Base-by-base conservation (phyloP, 2,329 filamentous ascomycete genomes). In the Hymenoscyphus repandus region DNA sequence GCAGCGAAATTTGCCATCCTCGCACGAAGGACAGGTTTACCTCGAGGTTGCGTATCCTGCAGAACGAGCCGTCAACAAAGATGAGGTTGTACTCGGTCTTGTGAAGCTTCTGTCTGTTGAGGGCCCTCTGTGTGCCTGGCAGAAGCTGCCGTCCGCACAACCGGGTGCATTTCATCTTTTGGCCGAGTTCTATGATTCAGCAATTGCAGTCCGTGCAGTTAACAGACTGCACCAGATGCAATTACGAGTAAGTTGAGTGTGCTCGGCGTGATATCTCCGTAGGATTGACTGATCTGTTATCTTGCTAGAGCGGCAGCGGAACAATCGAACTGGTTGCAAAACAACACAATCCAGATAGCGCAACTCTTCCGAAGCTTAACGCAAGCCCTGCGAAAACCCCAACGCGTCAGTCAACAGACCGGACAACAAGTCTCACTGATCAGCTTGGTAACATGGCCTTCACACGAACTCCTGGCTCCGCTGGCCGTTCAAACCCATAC, bases 1-100 rank as follows among this genome's bases (percentile, higher is more conserved):
- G 58, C 18, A 50, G 54, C 37, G 57, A 59, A 22, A 46, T 52
- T 18, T 30, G 4, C 30, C 34, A 1, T 72, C 74, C 15, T 67
- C 73, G 43, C 74, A 78, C 54, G 79, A 83, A 66, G 80, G 78
- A 15, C 77, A 82, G 60, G 63, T 82, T 36, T 68, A 73, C 50
- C 63, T 82, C 10, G 73, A 71, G n/a, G 74, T 77, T 20, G 70
- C 72, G 40, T 64, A 62, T 47, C 64, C 63, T 12, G 40, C 54
- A 15, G 39, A 41, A 13, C 50, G 51, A 27, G 60, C 45, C 48
- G 50, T 38, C 49, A 65, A 46, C 30, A 56, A 27, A 51, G 58
- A 44, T 51, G 65, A 41, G 44, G 71, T 65, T 5, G 72, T 77
- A 46, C 58, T 69, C 1, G 64, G 68, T n/a, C 51, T 77, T 3